Base-by-base conservation (phyloP, 371 early-diverging fungal species). In the Mortierella sp. region DNA sequence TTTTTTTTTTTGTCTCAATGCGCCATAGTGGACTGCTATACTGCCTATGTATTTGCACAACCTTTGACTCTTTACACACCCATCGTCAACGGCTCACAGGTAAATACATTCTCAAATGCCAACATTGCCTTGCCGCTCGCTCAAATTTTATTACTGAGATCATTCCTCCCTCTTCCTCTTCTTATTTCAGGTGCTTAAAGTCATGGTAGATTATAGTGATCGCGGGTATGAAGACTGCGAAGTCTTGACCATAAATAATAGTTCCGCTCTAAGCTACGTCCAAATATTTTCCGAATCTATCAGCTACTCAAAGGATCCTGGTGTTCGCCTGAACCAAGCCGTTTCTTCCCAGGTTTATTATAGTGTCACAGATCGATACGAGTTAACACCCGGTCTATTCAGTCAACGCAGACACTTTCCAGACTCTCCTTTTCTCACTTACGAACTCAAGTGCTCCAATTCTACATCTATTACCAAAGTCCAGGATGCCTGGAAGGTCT, bases 21-120 rank as follows among this genome's bases (percentile, higher is more conserved):
- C 19, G n/a, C 8, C 10, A 34, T 28, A 76, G 76, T 66, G 9
- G 10, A 49, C n/a, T 76, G 77, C 29, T 76, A 76, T 34, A 34
- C 19, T 17, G 28, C 59, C 0, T 64, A 47, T 32, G 7, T 42
- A 0, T 76, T 76, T 43, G 22, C 32, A 10, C 67, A 71, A 19
- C 68, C 62, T 0, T 34, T 71, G 2, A 10, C 23, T 6, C 64
- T 76, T 34, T 71, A 76, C 35, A 64, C 77, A 0, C 72, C 77
- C 2, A 65, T 68, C 26, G 43, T 64, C 31, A n/a, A 76, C n/a
- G 72, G 68, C 26, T 47, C n/a, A 9, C 77, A 76, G 68, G 72
- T 76, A 76, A 28, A 29, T 8, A 26, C n/a, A 28, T 19, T 22
- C 37, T 23, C 10, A 40, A 40, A 40, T 47, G 8, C 47, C n/a